Conservation (phyloP, 1,284 basidiomycete genomes). For the Ceratobasidium sp. region DNA sequence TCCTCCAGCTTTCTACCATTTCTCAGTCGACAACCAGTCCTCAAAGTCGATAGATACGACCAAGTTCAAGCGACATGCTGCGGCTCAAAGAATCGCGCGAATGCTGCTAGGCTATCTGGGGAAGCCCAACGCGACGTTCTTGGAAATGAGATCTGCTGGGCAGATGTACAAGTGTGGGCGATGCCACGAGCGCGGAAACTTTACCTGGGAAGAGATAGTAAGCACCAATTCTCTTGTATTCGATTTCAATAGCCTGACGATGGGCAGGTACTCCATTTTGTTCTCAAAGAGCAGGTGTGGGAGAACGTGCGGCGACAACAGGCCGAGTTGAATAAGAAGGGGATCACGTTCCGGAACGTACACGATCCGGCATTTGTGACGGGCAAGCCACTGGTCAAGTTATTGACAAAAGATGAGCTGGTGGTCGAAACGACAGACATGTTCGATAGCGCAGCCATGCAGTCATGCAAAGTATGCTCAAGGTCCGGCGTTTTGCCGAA, state of each 20-base stretch:
- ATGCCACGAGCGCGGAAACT: not conserved
- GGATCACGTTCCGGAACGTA: not conserved
- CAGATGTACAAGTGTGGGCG: slow-evolving; percentile 7
- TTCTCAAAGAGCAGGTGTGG: not conserved
- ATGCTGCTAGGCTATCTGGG: not conserved
- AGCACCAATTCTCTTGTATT: not conserved
- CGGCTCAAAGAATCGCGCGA: not conserved
- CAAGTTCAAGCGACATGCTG: not conserved
- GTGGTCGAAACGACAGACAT: not conserved
- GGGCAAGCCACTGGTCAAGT: slow-evolving; percentile 8
- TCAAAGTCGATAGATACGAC: not conserved
- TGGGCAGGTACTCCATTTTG: slow-evolving; percentile 11
- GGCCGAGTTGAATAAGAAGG: not conserved
- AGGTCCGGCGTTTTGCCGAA: not conserved
- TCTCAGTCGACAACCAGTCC: not conserved
- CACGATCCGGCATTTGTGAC: slow-evolving; percentile 8
- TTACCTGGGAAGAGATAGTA: slow-evolving; percentile 26
- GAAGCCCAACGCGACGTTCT: slow-evolving; percentile 21
- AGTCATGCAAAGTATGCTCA: slow-evolving; percentile 7
- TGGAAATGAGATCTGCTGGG: slow-evolving; percentile 18
- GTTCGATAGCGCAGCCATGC: not conserved
- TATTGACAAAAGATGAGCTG: not conserved
- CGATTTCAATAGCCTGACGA: not conserved
- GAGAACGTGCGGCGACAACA: not conserved
- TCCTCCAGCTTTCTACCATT: not conserved